Evolutionary conservation across 352 stramenopile species (phyloP).

Genomic region (Sclerospora graminicola): DNA sequence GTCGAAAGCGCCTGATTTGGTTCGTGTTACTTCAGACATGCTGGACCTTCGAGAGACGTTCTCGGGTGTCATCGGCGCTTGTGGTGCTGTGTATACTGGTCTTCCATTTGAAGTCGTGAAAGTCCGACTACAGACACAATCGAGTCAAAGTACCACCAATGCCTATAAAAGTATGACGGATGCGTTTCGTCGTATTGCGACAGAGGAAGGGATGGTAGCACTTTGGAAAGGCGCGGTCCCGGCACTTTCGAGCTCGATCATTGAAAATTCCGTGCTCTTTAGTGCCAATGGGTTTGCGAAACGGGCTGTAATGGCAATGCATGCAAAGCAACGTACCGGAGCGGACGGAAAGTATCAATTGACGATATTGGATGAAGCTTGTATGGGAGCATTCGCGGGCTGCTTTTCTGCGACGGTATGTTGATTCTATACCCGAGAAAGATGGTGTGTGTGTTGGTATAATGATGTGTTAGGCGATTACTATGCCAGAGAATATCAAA

Average conservation of each 20-base stretch:
- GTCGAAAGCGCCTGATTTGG: too few relatives aligned
- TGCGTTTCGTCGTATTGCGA: too few relatives aligned
- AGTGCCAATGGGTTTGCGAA: slow-evolving; percentile 74
- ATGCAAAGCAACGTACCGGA: slow-evolving; percentile 33
- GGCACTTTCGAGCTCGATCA: too few relatives aligned
- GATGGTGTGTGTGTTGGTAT: too few relatives aligned
- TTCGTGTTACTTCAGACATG: not conserved
- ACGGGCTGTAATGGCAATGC: slow-evolving; percentile 48
- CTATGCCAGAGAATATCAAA: slow-evolving; percentile 80
- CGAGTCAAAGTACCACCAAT: slow-evolving; percentile 58
- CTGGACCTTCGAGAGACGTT: too few relatives aligned
- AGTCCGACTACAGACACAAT: slow-evolving; percentile 26
- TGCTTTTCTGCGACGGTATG: slow-evolving; percentile 76
- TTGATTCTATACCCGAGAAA: not conserved
- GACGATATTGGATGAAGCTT: slow-evolving; percentile 71
- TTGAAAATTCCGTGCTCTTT: too few relatives aligned
- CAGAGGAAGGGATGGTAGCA: too few relatives aligned
- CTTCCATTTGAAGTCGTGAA: too few relatives aligned
- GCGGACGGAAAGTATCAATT: slow-evolving; percentile 45
- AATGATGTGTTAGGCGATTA: slow-evolving; percentile 82
- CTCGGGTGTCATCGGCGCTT: too few relatives aligned
- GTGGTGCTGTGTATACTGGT: too few relatives aligned
- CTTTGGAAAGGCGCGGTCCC: too few relatives aligned
- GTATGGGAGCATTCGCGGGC: slow-evolving; percentile 70
- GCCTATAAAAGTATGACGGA: slow-evolving; percentile 52